phyloP scores from a whole-genome alignment of 2,329 filamentous ascomycete genomes.

The Penicillium corylophilum region DNA sequence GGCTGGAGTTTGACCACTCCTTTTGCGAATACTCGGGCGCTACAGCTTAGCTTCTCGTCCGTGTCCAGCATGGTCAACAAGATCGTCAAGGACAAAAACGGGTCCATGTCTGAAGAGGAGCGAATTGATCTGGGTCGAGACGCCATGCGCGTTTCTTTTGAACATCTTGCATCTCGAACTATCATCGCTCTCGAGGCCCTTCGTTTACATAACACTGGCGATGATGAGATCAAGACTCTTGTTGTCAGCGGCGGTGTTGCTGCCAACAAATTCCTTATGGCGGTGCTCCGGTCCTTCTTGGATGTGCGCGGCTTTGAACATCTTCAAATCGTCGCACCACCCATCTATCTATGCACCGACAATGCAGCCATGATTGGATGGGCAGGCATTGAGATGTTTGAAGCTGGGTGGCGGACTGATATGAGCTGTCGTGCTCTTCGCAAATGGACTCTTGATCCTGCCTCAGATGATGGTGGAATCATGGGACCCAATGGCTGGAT shows the following conservation, averaged over 20 bases:
- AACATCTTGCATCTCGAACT: slow-evolving; percentile 77
- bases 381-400: slow-evolving; percentile 89
- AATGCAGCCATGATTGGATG: slow-evolving; percentile 98
- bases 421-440: slow-evolving; percentile 60
- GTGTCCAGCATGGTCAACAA: slow-evolving; percentile 65
- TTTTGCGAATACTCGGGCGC: slow-evolving; percentile 56
- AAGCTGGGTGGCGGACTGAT: slow-evolving; percentile 68
- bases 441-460: slow-evolving; percentile 73
- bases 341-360: slow-evolving; percentile 77
- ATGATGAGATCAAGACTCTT: slow-evolving; percentile 55
- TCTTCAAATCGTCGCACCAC: slow-evolving; percentile 70
- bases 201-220: slow-evolving; percentile 12
- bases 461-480: slow-evolving; percentile 63
- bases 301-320: slow-evolving; percentile 64
- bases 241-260: slow-evolving; percentile 91
- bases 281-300: slow-evolving; percentile 62
- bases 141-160: slow-evolving; percentile 78
- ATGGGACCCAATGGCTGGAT: slow-evolving; percentile 60
- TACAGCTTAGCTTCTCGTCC: slow-evolving; percentile 74
- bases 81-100: slow-evolving; percentile 42
- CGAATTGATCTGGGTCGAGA: slow-evolving; percentile 68
- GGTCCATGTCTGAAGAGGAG: slow-evolving; percentile 55
- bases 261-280: slow-evolving; percentile 74
- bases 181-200: slow-evolving; percentile 63
- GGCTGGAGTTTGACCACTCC: slow-evolving; percentile 71